Evolutionary conservation across 192 early-diverging fungal species (phyloP).

Genomic region (Coemansia asiatica): DNA sequence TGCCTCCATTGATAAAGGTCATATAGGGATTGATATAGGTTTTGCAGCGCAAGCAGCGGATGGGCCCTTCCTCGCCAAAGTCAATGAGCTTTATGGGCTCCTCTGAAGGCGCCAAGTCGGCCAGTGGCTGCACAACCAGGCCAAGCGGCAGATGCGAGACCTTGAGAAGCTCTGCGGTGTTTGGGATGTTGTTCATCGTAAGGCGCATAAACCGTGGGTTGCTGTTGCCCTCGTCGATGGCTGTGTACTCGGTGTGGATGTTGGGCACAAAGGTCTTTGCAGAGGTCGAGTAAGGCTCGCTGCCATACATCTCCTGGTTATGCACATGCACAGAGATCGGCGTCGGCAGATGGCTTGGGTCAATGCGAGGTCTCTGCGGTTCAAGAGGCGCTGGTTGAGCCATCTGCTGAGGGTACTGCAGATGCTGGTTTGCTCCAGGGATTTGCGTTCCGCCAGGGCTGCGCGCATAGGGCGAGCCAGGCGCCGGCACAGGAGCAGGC

Average conservation of each 20-base stretch:
- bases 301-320: slow-evolving; percentile 72
- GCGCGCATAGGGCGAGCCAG: slow-evolving; percentile 25
- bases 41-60: slow-evolving; percentile 88
- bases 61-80: slow-evolving; percentile 82
- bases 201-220: slow-evolving; percentile 90
- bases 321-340: slow-evolving; percentile 80
- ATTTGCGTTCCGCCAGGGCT: slow-evolving; percentile 18
- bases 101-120: slow-evolving; percentile 76
- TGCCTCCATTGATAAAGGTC: slow-evolving; percentile 85
- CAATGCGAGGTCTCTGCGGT: slow-evolving; percentile 68
- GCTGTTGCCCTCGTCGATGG: slow-evolving; percentile 89
- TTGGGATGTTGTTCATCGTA: slow-evolving; percentile 85
- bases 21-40: slow-evolving; percentile 93
- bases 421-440: slow-evolving; percentile 18
- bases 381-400: slow-evolving; percentile 42
- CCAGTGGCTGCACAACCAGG: slow-evolving; percentile 88
- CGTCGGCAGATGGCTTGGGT: slow-evolving; percentile 92
- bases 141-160: slow-evolving; percentile 82
- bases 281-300: slow-evolving; percentile 70
- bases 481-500: slow-evolving; percentile 26
- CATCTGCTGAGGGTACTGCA: slow-evolving; percentile 34
- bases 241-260: slow-evolving; percentile 74
- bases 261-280: slow-evolving; percentile 73
- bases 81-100: slow-evolving; percentile 78
- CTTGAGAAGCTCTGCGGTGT: slow-evolving; percentile 76